Evolutionary conservation across 805 yeast species (phyloP), one percentile per base, ranked within the genome.

Genomic region (Zygotorulaspora florentina): DNA sequence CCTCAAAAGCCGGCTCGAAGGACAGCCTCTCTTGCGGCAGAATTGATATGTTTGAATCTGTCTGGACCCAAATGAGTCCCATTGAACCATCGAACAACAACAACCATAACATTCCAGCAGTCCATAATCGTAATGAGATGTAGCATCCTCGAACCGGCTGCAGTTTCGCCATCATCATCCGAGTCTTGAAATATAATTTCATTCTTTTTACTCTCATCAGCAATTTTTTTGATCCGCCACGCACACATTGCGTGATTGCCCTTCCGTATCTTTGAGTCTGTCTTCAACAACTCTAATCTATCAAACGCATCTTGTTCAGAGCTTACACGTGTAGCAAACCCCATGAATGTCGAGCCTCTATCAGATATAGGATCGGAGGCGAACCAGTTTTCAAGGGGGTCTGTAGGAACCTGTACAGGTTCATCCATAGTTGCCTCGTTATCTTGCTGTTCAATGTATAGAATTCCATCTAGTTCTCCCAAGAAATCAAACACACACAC

Each of bases 111-210:
- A 61, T 90, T 82, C 85, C 87, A 79, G 1, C 78, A 85, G 56
- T 87, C 88, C 86, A 84, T 84, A 53, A 80, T 76, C 30, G 86
- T 79, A 53, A 90, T 66, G 39, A 90, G 65, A 68, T 88, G 96
- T 41, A 89, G 65, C 73, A 90, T 69, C 47, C 96, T 70, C 4
- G 90, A 80, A 8, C 99, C 99, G 1, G 98, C 96, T 0, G 98
- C 98, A 0, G 95, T 76, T 61, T 93, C 99, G 2, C 99, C 99
- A 61, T 91, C 99, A 63, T 93, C 98, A 59, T 93, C 97, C 56
- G 87, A 89, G 56, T 93, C 97, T 56, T 87, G 93, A 39, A 73
- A 76, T 30, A 75, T 72, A 0, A 80, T 76, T 0, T 82, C 87
- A 17, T 33, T 33, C 23, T 67, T 57, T 3, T 41, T 35, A 25